Conservation (phyloP, 768 basidiomycete species). For the Wakefieldia striispora region DNA sequence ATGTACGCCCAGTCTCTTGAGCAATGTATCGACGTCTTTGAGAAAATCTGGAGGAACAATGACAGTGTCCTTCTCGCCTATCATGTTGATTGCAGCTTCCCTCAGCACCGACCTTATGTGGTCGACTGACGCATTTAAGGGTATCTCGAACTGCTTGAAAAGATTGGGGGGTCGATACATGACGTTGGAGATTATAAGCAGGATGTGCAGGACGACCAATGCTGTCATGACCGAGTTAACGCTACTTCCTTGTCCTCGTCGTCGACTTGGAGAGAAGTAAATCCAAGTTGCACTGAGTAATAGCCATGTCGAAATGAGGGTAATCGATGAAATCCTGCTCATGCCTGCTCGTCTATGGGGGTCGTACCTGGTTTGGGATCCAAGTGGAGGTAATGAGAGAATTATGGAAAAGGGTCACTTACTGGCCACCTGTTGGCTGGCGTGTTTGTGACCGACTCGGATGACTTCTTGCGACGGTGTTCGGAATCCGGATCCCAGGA, state of each 20-base stretch:
- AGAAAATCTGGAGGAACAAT: conserved; percentile 36
- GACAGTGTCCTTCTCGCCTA: conserved; percentile 12
- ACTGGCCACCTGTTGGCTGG: no score
- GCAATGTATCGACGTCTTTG: conserved; percentile 46
- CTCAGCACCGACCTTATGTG: conserved; percentile 47
- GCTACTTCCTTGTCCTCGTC: neutral
- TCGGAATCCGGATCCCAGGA: no score
- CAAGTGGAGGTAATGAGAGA: no score
- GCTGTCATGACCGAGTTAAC: conserved; percentile 7
- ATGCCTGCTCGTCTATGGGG: no score
- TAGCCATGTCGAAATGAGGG: conserved; percentile 13
- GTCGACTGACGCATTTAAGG: conserved; percentile 54
- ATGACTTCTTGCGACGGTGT: no score
- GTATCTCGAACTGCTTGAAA: conserved; percentile 53
- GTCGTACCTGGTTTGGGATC: no score
- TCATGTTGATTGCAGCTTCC: conserved; percentile 38
- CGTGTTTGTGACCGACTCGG: no score
- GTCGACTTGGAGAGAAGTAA: conserved; percentile 13
- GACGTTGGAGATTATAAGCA: conserved; percentile 17
- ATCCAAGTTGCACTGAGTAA: conserved; percentile 16
- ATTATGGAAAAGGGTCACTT: no score
- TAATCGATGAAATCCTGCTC: neutral
- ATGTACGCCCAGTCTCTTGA: conserved; percentile 54
- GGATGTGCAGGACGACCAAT: conserved; percentile 13
- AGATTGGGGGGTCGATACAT: conserved; percentile 55